phyloP scores from a whole-genome alignment of 257 asterid species.

The Primulina huaijiensis region DNA sequence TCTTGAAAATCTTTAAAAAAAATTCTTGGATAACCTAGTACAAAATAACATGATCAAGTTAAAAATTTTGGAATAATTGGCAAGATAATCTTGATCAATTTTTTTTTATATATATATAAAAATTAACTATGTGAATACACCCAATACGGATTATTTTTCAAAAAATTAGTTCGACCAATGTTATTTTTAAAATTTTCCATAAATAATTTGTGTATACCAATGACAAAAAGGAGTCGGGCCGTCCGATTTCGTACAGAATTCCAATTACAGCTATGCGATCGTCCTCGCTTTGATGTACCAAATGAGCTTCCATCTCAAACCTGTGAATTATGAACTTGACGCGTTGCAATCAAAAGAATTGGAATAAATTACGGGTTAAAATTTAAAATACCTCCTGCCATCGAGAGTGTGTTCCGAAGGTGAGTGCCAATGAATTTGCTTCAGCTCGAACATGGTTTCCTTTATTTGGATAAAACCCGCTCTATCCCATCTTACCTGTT shows the following conservation, averaged over 20 bases:
- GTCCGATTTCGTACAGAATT: conserved; percentile 58
- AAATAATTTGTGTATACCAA: conserved; percentile 32
- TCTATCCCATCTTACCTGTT: conserved; percentile 60
- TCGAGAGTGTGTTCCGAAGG: conserved; percentile 78
- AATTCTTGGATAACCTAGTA: no score
- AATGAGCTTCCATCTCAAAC: conserved; percentile 63
- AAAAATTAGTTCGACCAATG: no score
- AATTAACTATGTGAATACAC: no score
- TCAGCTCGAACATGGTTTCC: conserved; percentile 48
- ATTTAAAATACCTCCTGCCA: conserved; percentile 47
- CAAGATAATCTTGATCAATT: no score
- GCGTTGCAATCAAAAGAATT: no score
- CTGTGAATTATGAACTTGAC: conserved; percentile 24
- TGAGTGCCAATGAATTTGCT: conserved; percentile 77
- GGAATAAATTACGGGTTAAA: neutral
- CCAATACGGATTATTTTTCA: no score
- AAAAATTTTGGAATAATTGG: no score
- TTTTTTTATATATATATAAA: no score
- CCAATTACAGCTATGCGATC: conserved; percentile 61
- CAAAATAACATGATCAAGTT: no score
- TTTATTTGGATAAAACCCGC: conserved; percentile 57
- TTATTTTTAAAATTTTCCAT: no score
- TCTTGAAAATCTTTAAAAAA: no score
- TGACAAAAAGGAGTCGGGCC: conserved; percentile 56
- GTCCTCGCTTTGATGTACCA: conserved; percentile 57